Evolutionary conservation across 306 rosid species (phyloP), one percentile per base, ranked within the genome.

Genomic region (Cicer pinnatifidum): DNA sequence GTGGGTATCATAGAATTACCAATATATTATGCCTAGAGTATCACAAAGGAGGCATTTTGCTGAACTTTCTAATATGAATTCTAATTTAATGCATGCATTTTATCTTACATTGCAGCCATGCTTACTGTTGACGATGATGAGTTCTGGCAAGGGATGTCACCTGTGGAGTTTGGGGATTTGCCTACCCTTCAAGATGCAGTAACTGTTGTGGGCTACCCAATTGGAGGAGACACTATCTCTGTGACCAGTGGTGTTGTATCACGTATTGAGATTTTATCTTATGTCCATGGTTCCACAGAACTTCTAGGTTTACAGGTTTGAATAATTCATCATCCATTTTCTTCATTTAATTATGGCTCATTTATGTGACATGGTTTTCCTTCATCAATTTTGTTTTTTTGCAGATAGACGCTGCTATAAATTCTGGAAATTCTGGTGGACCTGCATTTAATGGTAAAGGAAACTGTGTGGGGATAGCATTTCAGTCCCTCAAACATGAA

Each of bases 181-280:
- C 97, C 97, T 20, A 76, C 97, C 3, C 93, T 95, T 59, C 97
- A 91, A 81, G 99, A 95, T 81, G 96, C 97, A 0, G 96, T 95
- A 46, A 95, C 91, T 76, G 99, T 95, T 19, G 97, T 95, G 69
- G 97, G 99, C 71, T 95, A 95, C 67, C 99, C 99, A 9, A 90
- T 95, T 82, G 99, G 99, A 9, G 97, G 97, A 41, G 97, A 95
- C 84, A 95, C 97, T 44, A 91, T 95, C 82, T 95, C 97, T 39
- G 99, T 95, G 75, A 95, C 99, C 38, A 91, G 97, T 85, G 97
- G 99, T 63, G 99, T 90, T 72, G 96, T 95, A 8, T 95, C 99
- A 0, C 89, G 97, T 67, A 90, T 95, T 52, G 97, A 95, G 93
- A 88, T 95, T 79, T 86, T 91, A 11, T 91, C 99, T 13, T 95